Conservation (phyloP, 2,329 filamentous ascomycete genomes). For the Knufia fluminis region DNA sequence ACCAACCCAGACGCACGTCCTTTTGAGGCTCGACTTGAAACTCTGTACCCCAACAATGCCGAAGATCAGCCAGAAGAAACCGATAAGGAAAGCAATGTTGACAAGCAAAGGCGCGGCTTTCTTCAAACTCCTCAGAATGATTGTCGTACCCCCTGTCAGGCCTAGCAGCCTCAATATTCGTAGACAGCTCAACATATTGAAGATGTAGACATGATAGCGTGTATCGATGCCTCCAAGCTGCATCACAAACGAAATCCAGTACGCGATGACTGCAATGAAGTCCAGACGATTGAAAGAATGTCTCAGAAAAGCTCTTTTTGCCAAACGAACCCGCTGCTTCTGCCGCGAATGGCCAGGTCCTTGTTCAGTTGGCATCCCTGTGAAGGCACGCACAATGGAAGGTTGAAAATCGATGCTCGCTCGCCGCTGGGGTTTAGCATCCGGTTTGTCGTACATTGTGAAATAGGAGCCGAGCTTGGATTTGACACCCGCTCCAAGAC, state of each 20-base stretch:
- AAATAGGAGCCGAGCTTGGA: constrained; percentile 73
- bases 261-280: constrained; percentile 87
- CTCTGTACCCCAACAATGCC: constrained; percentile 94
- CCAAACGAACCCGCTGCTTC: constrained; percentile 74
- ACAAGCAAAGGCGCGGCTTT: constrained; percentile 86
- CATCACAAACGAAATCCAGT: constrained; percentile 81
- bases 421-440: constrained; percentile 21
- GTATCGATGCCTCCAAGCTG: constrained; percentile 61
- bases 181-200: constrained; percentile 92
- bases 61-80: constrained; percentile 97
- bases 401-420: constrained; percentile 40
- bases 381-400: constrained; percentile 68
- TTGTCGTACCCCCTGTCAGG: constrained; percentile 88
- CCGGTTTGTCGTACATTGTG: constrained; percentile 54
- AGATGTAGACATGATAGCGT: constrained; percentile 68
- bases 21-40: constrained; percentile 75
- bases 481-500: constrained; percentile 62
- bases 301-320: constrained; percentile 81
- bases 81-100: constrained; percentile 85
- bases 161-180: constrained; percentile 85
- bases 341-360: constrained; percentile 57
- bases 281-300: constrained; percentile 95
- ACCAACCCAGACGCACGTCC: constrained; percentile 70
- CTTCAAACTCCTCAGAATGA: constrained; percentile 90
- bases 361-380: constrained; percentile 51